These are phyloP conservation scores for Poa pratensis DNA, from an alignment of 176 grass and related monocot species.

Conservation along the genomic window DNA sequence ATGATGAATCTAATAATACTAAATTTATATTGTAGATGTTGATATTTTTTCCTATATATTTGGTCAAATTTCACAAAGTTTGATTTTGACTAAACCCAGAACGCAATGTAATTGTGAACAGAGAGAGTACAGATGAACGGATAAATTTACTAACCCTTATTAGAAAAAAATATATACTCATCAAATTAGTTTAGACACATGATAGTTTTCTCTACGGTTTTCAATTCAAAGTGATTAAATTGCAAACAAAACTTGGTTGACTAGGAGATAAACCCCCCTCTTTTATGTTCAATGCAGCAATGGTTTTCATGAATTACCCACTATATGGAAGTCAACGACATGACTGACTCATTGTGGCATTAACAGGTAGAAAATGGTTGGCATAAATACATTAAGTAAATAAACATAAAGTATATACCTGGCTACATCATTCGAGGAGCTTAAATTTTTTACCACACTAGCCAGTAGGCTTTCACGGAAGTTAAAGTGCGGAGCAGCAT, in stretches of 20 bases:
- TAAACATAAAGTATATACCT: constrained; percentile 47
- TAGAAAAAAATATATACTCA: not conserved
- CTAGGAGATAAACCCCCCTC: not conserved
- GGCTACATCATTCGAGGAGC: constrained; percentile 77
- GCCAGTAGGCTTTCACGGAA: constrained; percentile 79
- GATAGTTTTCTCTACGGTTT: not conserved
- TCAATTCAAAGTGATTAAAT: not conserved
- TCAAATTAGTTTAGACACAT: constrained; percentile 5
- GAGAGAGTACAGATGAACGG: not conserved
- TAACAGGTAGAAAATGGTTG: not conserved
- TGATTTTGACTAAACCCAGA: no score
- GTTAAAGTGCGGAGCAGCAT: constrained; percentile 89
- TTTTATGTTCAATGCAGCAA: not conserved
- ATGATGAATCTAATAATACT: no score
- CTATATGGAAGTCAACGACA: not conserved
- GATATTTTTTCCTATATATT: no score
- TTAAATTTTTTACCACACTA: constrained; percentile 82
- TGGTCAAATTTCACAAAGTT: no score
- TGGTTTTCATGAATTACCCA: not conserved
- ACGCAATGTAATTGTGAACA: no score
- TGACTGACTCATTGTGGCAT: not conserved
- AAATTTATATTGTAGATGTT: no score
- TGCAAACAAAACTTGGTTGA: constrained; percentile 11
- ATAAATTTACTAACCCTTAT: not conserved
- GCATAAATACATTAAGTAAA: constrained; percentile 1